Base-by-base conservation (phyloP, 805 yeast species). In the Kodamaea fukazawae region DNA sequence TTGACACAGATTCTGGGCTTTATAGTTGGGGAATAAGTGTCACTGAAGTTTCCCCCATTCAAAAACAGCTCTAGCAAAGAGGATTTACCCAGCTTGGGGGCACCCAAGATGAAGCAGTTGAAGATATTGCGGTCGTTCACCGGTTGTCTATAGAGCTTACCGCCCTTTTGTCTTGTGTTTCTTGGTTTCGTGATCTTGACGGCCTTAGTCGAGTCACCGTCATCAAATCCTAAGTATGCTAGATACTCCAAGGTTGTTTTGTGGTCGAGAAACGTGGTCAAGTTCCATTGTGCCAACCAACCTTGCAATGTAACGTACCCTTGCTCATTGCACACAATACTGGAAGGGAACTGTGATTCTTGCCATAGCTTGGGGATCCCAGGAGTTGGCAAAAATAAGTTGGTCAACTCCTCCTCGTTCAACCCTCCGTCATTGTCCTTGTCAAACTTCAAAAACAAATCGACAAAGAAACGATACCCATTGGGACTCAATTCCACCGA, bases 261-360 rank as follows among this genome's bases (percentile, higher is more conserved):
- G 55, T 85, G 79, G 51, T 90, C 96, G 22, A 93, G 65, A 49
- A 79, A 89, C 0, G 98, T 91, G 0, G 96, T 88, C 86, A 93
- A 85, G 51, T 91, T 83, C 99, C 99, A 93, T 54, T 91, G 98
- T 0, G 99, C 99, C 28, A 93, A 65, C 99, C 99, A 93, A 2
- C 99, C 99, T 64, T 95, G 99, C 18, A 93, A 62, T 0, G 98
- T 88, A 3, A 93, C 89, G 56, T 80, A 76, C 0, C 96, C 97
- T 46, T 81, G 82, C 48, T 89, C 96, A 56, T 89, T 90, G 38
- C 95, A 78, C 1, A 91, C 96, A 8, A 95, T 86, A 1, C 95
- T 79, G 17, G 75, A 69, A 0, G 99, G 99, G 55, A 93, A 93
- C 48, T 81, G 81, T 0, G 86, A 75, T 10, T 86, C 89, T 27